Percentiles rank a stretch among this genome's conserved stretches.
These are phyloP conservation scores for Hygrophorus russula DNA, from an alignment of 768 basidiomycete genomes.

Conservation along the genomic window DNA sequence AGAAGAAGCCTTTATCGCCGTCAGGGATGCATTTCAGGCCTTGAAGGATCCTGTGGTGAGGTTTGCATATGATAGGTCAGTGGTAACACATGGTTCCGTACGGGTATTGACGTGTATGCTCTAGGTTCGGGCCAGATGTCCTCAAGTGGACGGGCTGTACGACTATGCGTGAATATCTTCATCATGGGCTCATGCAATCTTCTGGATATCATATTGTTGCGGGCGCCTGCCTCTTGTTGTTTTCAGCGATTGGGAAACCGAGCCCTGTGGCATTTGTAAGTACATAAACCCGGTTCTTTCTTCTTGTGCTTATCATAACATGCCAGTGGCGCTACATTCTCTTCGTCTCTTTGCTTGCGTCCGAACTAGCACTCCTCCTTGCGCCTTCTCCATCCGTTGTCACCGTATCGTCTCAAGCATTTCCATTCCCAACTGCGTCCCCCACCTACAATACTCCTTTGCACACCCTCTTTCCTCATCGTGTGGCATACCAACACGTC, in stretches of 20 bases:
- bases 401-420: conserved; percentile 10
- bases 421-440: conserved; percentile 15
- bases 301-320: conserved; percentile 3
- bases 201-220: conserved; percentile 60
- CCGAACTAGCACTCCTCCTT: conserved; percentile 58
- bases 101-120: not conserved
- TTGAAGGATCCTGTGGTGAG: conserved; percentile 65
- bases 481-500: conserved; percentile 69
- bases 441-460: conserved; percentile 20
- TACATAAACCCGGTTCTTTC: conserved; percentile 10
- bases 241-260: conserved; percentile 47
- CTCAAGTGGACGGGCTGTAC: conserved; percentile 54
- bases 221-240: conserved; percentile 44
- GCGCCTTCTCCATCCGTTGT: conserved; percentile 35
- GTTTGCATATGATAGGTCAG: conserved; percentile 81
- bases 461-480: conserved; percentile 41
- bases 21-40: conserved; percentile 68
- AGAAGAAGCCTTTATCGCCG: conserved; percentile 55
- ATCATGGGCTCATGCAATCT: conserved; percentile 49
- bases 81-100: conserved; percentile 1
- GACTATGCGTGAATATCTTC: conserved; percentile 62
- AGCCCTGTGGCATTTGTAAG: conserved; percentile 59
- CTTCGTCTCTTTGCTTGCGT: conserved; percentile 47
- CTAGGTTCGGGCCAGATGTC: conserved; percentile 70
- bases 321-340: conserved; percentile 71